Conservation (phyloP, 2,329 filamentous ascomycete genomes). For the Ceratocystiopsis sp. region DNA sequence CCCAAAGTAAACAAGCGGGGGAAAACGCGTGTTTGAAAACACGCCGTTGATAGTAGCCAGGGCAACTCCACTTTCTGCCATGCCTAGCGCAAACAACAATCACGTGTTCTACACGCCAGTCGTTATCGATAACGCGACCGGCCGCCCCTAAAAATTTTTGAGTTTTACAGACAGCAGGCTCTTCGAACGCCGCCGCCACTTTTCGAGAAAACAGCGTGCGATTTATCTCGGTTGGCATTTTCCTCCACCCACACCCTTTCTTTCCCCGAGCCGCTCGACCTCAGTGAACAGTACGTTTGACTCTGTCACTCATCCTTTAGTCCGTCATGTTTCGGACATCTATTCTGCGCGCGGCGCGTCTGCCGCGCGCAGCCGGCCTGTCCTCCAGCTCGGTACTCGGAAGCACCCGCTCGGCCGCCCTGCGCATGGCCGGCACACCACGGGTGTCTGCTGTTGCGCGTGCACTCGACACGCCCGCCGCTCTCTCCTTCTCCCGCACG, state of each 20-base stretch:
- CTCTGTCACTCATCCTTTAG: no score
- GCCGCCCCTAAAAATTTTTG: no score
- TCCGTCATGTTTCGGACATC: constrained; percentile 9
- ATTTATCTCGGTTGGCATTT: no score
- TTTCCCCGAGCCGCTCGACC: no score
- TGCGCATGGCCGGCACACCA: constrained; percentile 1
- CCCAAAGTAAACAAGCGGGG: constrained; percentile 8
- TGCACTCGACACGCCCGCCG: background rate
- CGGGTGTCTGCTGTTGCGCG: background rate
- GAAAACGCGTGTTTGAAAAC: constrained; percentile 10
- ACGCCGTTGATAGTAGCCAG: constrained; percentile 9
- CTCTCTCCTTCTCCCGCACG: no score
- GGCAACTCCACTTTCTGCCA: constrained; percentile 6
- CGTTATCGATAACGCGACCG: background rate
- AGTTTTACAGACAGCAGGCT: no score
- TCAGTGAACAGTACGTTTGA: no score
- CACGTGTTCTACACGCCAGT: background rate
- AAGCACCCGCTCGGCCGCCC: background rate
- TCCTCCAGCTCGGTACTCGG: constrained; percentile 1
- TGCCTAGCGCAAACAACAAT: background rate
- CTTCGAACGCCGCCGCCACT: no score
- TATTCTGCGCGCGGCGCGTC: constrained; percentile 7
- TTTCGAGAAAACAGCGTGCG: no score
- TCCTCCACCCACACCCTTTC: no score
- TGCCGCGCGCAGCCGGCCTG: constrained; percentile 4